Conservation (phyloP, 345 rosid species). For the Salix purpurea region DNA sequence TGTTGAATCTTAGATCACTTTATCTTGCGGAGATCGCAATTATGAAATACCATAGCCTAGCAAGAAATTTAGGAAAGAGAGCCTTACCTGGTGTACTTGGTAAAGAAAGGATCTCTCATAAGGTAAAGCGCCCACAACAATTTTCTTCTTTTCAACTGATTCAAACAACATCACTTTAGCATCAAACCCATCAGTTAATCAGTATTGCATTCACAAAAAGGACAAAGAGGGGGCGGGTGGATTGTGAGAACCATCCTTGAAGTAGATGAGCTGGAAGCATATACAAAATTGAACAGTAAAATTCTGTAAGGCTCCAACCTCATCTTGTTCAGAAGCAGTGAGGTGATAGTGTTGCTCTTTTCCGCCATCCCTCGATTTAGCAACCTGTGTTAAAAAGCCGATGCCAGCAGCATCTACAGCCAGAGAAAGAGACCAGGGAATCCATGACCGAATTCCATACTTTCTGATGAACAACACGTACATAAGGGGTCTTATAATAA, state of each 20-base stretch:
- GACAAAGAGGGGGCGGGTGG: not conserved
- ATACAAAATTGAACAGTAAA: not conserved
- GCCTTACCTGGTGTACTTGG: conserved; percentile 69
- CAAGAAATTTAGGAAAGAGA: not conserved
- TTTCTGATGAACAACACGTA: conserved; percentile 80
- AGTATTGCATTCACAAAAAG: not conserved
- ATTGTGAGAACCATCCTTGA: not conserved
- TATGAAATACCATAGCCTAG: not conserved
- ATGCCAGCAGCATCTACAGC: conserved; percentile 56
- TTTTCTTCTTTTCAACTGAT: conserved; percentile 78
- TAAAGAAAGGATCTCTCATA: conserved; percentile 95
- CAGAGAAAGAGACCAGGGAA: conserved; percentile 85
- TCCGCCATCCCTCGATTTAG: conserved; percentile 31
- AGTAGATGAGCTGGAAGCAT: not conserved
- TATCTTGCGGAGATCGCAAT: not conserved
- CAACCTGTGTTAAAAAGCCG: conserved; percentile 45
- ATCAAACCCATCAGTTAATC: not conserved
- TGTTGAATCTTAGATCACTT: not conserved
- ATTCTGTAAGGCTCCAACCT: conserved; percentile 45
- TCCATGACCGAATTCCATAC: conserved; percentile 81
- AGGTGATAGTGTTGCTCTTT: conserved; percentile 38
- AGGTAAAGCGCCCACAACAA: conserved; percentile 84
- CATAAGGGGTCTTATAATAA: conserved; percentile 78
- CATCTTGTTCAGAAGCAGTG: conserved; percentile 57
- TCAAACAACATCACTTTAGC: conserved; percentile 9